These are phyloP conservation scores for Diutina catenulata DNA, from an alignment of 1,139 yeast genomes.

Conservation along the genomic window DNA sequence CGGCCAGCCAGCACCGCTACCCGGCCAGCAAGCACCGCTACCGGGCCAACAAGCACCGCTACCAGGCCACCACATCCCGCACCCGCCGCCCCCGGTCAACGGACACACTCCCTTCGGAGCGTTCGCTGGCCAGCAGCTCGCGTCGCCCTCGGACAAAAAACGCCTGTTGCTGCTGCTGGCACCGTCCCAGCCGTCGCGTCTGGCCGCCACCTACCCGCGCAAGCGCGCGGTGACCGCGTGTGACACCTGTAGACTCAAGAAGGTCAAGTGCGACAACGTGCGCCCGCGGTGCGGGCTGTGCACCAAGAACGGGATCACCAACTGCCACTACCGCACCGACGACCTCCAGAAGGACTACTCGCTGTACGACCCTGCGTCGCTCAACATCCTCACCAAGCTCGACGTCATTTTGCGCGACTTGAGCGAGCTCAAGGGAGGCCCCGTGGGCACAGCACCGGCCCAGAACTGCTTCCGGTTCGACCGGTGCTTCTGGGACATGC, in stretches of 20 bases:
- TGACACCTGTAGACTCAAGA: conserved; percentile 34
- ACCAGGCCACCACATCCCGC: neutral
- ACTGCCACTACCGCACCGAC: conserved; percentile 23
- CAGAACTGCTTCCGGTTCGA: conserved; percentile 11
- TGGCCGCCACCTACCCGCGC: conserved; percentile 14
- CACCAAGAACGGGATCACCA: conserved; percentile 19
- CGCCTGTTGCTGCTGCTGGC: neutral
- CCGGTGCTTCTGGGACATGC: conserved; percentile 28
- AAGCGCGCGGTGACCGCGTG: conserved; percentile 36
- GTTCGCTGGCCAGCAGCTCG: neutral
- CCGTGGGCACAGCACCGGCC: neutral
- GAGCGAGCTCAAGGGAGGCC: conserved; percentile 7
- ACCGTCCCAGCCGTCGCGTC: neutral
- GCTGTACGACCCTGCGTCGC: conserved; percentile 17
- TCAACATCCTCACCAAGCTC: conserved; percentile 18
- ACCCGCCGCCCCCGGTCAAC: neutral
- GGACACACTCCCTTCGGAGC: neutral
- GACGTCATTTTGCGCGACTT: conserved; percentile 21
- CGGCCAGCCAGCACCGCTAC: neutral
- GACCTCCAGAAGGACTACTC: conserved; percentile 16
- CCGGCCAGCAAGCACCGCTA: neutral
- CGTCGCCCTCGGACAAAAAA: conserved; percentile 1
- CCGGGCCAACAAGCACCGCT: too few relatives aligned
- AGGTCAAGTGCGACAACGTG: conserved; percentile 39
- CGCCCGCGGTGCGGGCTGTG: conserved; percentile 43